phyloP scores from a whole-genome alignment of 2,329 filamentous ascomycete genomes.

The Metarhizium sp. region DNA sequence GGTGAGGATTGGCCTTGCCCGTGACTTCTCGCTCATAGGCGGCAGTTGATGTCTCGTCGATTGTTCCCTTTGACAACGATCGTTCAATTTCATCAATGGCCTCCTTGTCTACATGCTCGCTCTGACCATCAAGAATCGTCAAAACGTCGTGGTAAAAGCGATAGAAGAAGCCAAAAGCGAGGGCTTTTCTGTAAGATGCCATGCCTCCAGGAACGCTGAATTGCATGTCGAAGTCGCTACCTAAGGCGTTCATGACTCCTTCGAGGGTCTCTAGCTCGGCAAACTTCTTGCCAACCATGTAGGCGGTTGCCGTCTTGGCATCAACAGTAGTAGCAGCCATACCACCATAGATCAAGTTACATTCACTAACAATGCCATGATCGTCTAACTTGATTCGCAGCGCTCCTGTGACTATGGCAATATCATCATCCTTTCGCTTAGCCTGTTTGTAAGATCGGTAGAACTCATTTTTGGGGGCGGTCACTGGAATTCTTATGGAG shows the following conservation, averaged over 20 bases:
- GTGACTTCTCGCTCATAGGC: constrained; percentile 77
- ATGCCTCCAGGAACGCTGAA: constrained; percentile 95
- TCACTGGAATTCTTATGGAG: constrained; percentile 74
- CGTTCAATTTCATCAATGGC: constrained; percentile 79
- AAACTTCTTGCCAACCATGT: constrained; percentile 67
- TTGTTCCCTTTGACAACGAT: constrained; percentile 67
- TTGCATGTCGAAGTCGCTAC: constrained; percentile 75
- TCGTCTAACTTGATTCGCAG: constrained; percentile 65
- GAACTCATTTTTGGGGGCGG: constrained; percentile 66
- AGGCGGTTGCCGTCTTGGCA: constrained; percentile 68
- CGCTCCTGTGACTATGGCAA: constrained; percentile 90
- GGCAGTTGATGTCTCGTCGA: constrained; percentile 64
- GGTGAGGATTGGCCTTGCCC: constrained; percentile 77
- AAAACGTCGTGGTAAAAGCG: constrained; percentile 90
- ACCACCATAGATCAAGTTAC: constrained; percentile 82
- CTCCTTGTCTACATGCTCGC: constrained; percentile 52
- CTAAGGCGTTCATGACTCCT: constrained; percentile 82
- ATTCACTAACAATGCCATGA: constrained; percentile 59
- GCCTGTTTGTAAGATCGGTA: constrained; percentile 91
- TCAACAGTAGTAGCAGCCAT: constrained; percentile 91
- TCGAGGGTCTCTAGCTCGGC: constrained; percentile 77
- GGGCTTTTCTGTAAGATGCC: constrained; percentile 87
- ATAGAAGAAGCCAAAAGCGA: constrained; percentile 93
- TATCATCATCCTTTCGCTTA: constrained; percentile 96
- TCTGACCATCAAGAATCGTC: constrained; percentile 42